Evolutionary conservation across 345 rosid species (phyloP).

Genomic region (Brassica napus): Da-Ae NC_063443.1:9554001-9554500

Average conservation of each 20-base stretch:
- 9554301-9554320: constrained; percentile 91
- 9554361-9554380: constrained; percentile 7
- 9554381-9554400: constrained; percentile 11
- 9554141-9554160: constrained; percentile 93
- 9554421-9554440: constrained; percentile 96
- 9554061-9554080: constrained; percentile 17
- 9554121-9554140: constrained; percentile 81
- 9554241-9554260: constrained; percentile 51
- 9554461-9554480: constrained; percentile 63
- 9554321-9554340: constrained; percentile 32
- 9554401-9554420: constrained; percentile 53
- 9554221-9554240: constrained; percentile 11
- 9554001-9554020: constrained; percentile 26
- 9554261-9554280: constrained; percentile 88
- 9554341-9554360: constrained; percentile 5
- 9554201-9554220: neutral
- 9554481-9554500: constrained; percentile 38
- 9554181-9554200: constrained; percentile 46
- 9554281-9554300: constrained; percentile 89
- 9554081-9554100: constrained; percentile 22
- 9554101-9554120: constrained; percentile 20
- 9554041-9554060: constrained; percentile 31
- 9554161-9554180: constrained; percentile 92
- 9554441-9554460: constrained; percentile 73
- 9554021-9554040: constrained; percentile 33